Conservation (phyloP, 2,329 filamentous ascomycete genomes). For the Botrytis fabae region DNA sequence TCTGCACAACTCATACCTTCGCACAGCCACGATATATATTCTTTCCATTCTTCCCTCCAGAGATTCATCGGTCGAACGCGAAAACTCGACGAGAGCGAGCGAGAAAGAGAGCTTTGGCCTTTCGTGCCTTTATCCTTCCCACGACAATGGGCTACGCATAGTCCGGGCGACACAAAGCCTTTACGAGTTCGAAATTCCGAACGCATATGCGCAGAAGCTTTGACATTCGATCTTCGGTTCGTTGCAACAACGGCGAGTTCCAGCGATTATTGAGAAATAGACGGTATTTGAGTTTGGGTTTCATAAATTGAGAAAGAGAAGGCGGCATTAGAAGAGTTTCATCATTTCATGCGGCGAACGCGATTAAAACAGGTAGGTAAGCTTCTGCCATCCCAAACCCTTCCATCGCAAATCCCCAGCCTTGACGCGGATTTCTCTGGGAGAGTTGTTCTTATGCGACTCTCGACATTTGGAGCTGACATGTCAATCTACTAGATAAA, state of each 20-base stretch:
- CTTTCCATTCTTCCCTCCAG: neutral
- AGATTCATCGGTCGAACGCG: constrained; percentile 6
- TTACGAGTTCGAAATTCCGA: constrained; percentile 20
- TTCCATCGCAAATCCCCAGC: neutral
- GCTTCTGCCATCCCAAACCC: neutral
- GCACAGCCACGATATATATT: neutral
- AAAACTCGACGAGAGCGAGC: constrained; percentile 14
- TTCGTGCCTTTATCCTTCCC: constrained; percentile 25
- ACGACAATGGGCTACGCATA: constrained; percentile 41
- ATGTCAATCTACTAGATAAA: constrained; percentile 19
- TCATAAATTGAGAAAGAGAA: constrained; percentile 29
- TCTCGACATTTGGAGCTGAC: neutral
- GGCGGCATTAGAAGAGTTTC: constrained; percentile 23
- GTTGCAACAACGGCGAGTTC: constrained; percentile 29
- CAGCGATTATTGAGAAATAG: constrained; percentile 28
- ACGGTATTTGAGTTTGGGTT: constrained; percentile 28
- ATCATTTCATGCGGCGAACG: constrained; percentile 28
- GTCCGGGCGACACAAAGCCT: constrained; percentile 37
- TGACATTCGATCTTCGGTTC: constrained; percentile 30
- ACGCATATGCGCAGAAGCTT: constrained; percentile 32
- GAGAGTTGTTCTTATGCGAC: neutral
- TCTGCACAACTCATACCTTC: neutral
- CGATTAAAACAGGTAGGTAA: constrained; percentile 31
- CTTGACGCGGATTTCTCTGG: neutral
- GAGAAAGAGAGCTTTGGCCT: constrained; percentile 24